phyloP scores from a whole-genome alignment of 257 asterid genomes.

The Solanum pinnatisectum region DNA sequence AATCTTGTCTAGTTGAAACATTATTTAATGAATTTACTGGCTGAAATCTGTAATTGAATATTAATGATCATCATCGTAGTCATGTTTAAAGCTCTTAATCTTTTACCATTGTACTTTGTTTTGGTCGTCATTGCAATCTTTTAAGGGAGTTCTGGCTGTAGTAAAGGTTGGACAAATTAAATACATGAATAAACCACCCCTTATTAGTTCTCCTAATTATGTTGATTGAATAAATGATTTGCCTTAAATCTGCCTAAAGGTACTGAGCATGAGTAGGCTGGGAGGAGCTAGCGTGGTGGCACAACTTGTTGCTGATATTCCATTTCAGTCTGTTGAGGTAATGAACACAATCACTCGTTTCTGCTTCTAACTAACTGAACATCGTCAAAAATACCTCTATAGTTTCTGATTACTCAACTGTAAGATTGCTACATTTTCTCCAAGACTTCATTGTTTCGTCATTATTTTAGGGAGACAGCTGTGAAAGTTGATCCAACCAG shows the following conservation, averaged over 20 bases:
- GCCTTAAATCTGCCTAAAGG: slow-evolving; percentile 21
- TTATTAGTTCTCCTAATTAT: background rate
- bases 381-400: background rate
- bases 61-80: background rate
- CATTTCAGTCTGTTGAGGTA: slow-evolving; percentile 64
- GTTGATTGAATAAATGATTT: background rate
- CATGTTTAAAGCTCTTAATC: background rate
- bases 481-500: slow-evolving; percentile 37
- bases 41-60: background rate
- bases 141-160: background rate
- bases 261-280: slow-evolving; percentile 81
- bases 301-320: slow-evolving; percentile 72
- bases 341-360: background rate
- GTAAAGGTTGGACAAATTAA: background rate
- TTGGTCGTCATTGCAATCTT: background rate
- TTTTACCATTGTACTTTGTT: background rate
- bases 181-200: background rate
- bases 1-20: background rate
- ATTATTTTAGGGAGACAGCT: slow-evolving; percentile 30
- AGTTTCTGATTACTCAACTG: background rate
- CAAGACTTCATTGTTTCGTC: background rate
- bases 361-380: background rate
- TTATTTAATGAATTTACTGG: background rate
- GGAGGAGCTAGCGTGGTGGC: slow-evolving; percentile 87
- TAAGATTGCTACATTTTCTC: background rate